Evolutionary conservation across 148 eudicot genomes (phyloP).

Genomic region (Bassia scoparia): DNA sequence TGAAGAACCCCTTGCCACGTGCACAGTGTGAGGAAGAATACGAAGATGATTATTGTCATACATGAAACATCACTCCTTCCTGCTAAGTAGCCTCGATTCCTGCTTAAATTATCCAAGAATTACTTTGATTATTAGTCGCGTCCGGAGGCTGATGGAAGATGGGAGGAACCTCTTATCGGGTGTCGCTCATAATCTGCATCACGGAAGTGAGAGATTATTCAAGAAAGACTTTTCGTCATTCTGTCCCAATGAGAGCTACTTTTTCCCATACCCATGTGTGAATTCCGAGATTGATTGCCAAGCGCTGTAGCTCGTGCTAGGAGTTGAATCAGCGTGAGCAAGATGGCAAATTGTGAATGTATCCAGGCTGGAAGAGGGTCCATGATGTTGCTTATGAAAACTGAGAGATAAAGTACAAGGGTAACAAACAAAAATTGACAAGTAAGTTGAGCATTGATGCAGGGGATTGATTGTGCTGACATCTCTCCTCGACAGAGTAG

Average conservation of each 20-base stretch:
- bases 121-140: constrained; percentile 25
- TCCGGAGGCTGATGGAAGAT: constrained; percentile 39
- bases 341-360: constrained; percentile 24
- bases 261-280: constrained; percentile 16
- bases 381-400: constrained; percentile 24
- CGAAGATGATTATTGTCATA: constrained; percentile 48
- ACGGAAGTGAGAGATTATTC: constrained; percentile 10
- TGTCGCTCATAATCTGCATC: constrained; percentile 35
- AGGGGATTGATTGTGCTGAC: background rate
- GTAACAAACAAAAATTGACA: constrained; percentile 13
- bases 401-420: constrained; percentile 27
- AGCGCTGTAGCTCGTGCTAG: constrained; percentile 29
- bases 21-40: constrained; percentile 56
- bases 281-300: constrained; percentile 28
- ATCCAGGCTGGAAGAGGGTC: constrained; percentile 34
- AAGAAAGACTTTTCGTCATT: constrained; percentile 9
- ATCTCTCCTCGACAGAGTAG: constrained; percentile 31
- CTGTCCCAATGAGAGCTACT: constrained; percentile 9
- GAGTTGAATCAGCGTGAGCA: constrained; percentile 28
- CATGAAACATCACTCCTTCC: constrained; percentile 36
- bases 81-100: constrained; percentile 35
- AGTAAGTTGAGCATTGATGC: background rate
- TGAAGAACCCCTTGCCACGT: constrained; percentile 47
- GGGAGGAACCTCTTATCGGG: constrained; percentile 60
- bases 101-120: constrained; percentile 36